Evolutionary conservation across 805 yeast genomes (phyloP).

Genomic region (Pichia exigua): DNA sequence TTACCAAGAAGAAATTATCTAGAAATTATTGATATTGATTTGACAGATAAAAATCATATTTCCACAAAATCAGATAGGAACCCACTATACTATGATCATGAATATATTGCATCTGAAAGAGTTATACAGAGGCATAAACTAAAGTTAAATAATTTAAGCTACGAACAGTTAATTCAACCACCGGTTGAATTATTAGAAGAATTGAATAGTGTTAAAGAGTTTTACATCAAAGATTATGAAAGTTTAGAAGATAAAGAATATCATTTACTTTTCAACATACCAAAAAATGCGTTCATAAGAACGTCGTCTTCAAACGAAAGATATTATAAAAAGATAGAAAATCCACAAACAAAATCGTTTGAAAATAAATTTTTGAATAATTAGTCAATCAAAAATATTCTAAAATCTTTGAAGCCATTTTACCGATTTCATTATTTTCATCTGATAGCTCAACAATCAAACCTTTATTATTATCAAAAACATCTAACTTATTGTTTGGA

Average conservation of each 20-base stretch:
- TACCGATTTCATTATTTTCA: not conserved
- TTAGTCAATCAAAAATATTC: not conserved
- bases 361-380: slow-evolving; percentile 11
- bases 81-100: slow-evolving; percentile 30
- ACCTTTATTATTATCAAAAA: not conserved
- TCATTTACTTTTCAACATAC: slow-evolving; percentile 12
- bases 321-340: slow-evolving; percentile 12
- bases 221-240: slow-evolving; percentile 1
- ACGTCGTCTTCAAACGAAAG: slow-evolving; percentile 17
- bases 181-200: slow-evolving; percentile 11
- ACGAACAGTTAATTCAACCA: slow-evolving; percentile 11
- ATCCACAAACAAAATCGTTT: slow-evolving; percentile 25
- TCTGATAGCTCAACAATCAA: not conserved
- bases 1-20: slow-evolving; percentile 55
- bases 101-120: slow-evolving; percentile 22
- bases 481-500: not conserved
- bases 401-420: not conserved
- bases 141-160: slow-evolving; percentile 10
- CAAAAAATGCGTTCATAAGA: slow-evolving; percentile 12
- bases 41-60: slow-evolving; percentile 18
- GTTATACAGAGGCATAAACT: slow-evolving; percentile 15
- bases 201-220: slow-evolving; percentile 7
- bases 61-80: slow-evolving; percentile 13
- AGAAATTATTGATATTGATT: slow-evolving; percentile 40
- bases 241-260: slow-evolving; percentile 5